A percentile compares a stretch with the other conserved stretches of the same genome.
These are phyloP conservation scores for Colletotrichum trifolii DNA, from an alignment of 2,329 filamentous ascomycete species.

Conservation along the genomic window DNA sequence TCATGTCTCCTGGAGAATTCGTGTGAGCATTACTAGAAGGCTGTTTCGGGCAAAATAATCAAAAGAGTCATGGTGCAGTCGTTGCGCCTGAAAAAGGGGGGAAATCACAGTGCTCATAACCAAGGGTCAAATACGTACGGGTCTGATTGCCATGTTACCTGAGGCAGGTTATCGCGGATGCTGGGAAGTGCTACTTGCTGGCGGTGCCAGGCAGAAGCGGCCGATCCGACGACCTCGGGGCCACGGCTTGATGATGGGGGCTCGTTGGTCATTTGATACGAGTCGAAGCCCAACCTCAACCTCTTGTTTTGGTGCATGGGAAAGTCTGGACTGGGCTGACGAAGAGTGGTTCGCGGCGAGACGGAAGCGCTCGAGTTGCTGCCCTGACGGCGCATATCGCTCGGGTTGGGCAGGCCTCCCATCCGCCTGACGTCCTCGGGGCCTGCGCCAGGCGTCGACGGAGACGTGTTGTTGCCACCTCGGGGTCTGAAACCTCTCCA, in stretches of 20 bases:
- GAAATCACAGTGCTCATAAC: slow-evolving; percentile 52
- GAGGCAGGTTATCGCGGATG: slow-evolving; percentile 61
- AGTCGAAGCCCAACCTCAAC: slow-evolving; percentile 59
- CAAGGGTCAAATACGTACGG: slow-evolving; percentile 58
- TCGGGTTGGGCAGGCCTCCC: slow-evolving; percentile 44
- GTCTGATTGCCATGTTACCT: slow-evolving; percentile 62
- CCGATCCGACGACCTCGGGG: slow-evolving; percentile 51
- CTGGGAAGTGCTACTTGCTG: slow-evolving; percentile 54
- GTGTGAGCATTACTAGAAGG: slow-evolving; percentile 50
- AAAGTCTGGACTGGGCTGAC: slow-evolving; percentile 45
- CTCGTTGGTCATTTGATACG: slow-evolving; percentile 49
- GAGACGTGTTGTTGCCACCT: slow-evolving; percentile 68
- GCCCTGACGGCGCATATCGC: slow-evolving; percentile 52
- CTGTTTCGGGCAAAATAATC: slow-evolving; percentile 52
- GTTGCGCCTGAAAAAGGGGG: slow-evolving; percentile 54
- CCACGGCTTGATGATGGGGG: slow-evolving; percentile 47
- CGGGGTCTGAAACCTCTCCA: slow-evolving; percentile 56
- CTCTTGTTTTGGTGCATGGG: slow-evolving; percentile 57
- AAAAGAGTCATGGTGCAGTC: slow-evolving; percentile 54
- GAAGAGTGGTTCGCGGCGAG: slow-evolving; percentile 56
- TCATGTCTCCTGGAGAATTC: slow-evolving; percentile 56
- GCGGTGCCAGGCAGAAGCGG: slow-evolving; percentile 50
- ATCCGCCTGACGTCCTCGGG: slow-evolving; percentile 57
- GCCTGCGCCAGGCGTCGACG: slow-evolving; percentile 63
- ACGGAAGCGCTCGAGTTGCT: slow-evolving; percentile 60